Base-by-base conservation (phyloP, 139 green algal genomes). In the Medakamo hakoo region DNA sequence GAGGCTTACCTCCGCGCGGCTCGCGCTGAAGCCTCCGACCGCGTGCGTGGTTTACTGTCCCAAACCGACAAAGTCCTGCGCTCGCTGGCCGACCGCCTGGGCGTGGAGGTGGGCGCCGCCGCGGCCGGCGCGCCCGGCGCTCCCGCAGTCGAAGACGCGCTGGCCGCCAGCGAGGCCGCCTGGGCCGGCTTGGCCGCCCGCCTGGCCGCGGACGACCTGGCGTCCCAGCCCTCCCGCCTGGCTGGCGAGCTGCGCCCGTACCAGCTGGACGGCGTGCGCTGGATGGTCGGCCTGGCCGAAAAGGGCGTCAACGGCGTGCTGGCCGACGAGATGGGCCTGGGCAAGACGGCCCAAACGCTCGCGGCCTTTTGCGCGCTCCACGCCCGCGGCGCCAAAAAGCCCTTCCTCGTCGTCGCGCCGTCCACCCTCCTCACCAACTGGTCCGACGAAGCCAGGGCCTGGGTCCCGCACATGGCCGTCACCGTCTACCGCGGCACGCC, bases 271-370 rank as follows among this genome's bases (percentile, higher is more conserved):
- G 40, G 40, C 40, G 40, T 52, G 40, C 40, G 40, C 40, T 52
- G 40, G 40, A 9, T 52, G 40, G 40, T 52, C 40, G 16, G 40
- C 40, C 40, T 52, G 40, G 9, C 9, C 9, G 9, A 16, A 52
- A 9, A 16, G 40, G 40, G 40, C 9, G 9, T 52, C 9, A 9
- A 52, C 40, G 40, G 40, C 40, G 16, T 52, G 9, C 40, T 52
- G 40, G 40, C 40, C 9, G 40, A 52, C 40, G 40, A 52, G 40
- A 62, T 63, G 69, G 83, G 85, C 0, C 84, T 94, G 19, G 88
- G 90, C 60, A 97, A 97, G 70, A 97, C 90, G 0, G 86, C 83
- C 3, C 83, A 95, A 73, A 73, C 85, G 4, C 93, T 94, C 60
- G 78, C 68, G 9, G 40, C 40, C 40, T 21, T 52, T 16, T 16